phyloP scores from a whole-genome alignment of 2,329 filamentous ascomycete species.

The Pseudopithomyces maydicus region DNA sequence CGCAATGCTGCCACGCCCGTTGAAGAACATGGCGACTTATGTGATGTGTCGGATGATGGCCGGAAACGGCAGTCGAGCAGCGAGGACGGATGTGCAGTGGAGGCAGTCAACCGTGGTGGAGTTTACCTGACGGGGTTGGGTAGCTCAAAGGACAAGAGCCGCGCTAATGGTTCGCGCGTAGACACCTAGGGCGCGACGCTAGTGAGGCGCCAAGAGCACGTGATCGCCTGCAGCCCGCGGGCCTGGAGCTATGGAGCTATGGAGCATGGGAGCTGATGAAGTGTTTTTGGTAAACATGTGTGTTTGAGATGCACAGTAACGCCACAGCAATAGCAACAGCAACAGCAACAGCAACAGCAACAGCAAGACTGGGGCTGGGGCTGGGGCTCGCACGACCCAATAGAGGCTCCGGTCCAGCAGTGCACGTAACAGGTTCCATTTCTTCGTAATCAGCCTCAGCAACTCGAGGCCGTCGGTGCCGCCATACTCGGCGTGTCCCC shows the following conservation, averaged over 20 bases:
- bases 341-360: not conserved
- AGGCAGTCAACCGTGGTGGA: not conserved
- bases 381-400: not conserved
- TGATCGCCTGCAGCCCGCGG: not conserved
- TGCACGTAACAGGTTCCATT: not conserved
- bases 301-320: too few species aligned
- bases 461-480: not conserved
- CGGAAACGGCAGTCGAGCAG: not conserved
- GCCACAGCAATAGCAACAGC: too few species aligned
- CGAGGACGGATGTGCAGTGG: not conserved
- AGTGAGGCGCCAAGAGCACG: not conserved
- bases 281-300: too few species aligned
- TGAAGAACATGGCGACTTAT: constrained; percentile 31
- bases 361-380: not conserved
- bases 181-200: not conserved
- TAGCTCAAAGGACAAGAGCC: not conserved
- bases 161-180: not conserved
- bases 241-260: too few species aligned
- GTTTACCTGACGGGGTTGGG: not conserved
- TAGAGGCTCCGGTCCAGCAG: not conserved
- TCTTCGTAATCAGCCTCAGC: not conserved
- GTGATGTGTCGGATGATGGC: not conserved
- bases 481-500: constrained; percentile 2
- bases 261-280: too few species aligned
- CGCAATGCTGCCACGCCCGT: constrained; percentile 37